phyloP scores from a whole-genome alignment of 2,329 filamentous ascomycete genomes.

The Exophiala oligosperma region DNA sequence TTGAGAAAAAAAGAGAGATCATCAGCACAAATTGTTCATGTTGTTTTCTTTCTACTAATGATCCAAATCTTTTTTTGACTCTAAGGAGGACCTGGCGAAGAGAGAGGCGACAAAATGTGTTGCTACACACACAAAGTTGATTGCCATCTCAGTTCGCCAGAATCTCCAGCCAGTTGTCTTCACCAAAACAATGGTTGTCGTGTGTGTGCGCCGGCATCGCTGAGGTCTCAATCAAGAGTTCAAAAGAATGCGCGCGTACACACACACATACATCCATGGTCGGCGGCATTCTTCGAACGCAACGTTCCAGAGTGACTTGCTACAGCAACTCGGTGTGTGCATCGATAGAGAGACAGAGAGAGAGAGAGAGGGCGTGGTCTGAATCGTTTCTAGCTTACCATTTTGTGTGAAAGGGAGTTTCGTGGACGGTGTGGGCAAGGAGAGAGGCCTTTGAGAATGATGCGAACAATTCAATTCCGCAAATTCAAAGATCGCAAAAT shows the following conservation, averaged over 20 bases:
- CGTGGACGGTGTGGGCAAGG: not conserved
- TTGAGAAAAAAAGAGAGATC: constrained; percentile 94
- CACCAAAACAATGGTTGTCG: constrained; percentile 12
- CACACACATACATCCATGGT: constrained; percentile 5
- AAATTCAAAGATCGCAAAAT: not conserved
- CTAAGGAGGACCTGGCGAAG: constrained; percentile 64
- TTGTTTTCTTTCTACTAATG: constrained; percentile 45
- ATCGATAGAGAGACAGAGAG: not conserved
- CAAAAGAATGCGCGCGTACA: not conserved
- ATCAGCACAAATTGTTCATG: constrained; percentile 78
- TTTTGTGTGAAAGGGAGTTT: constrained; percentile 6
- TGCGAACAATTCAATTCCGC: not conserved
- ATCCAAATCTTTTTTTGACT: constrained; percentile 72
- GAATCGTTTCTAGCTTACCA: constrained; percentile 24
- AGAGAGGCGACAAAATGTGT: not conserved
- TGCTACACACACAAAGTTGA: constrained; percentile 2
- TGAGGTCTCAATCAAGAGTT: constrained; percentile 25
- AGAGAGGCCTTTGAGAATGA: not conserved
- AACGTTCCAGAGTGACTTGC: not conserved
- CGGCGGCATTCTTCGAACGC: constrained; percentile 10
- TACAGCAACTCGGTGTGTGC: no score
- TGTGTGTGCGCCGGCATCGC: not conserved
- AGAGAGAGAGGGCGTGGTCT: not conserved
- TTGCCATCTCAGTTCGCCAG: not conserved
- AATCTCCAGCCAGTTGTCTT: constrained; percentile 20